phyloP scores from a whole-genome alignment of 164 flowering plant genomes.

The Sextonia rubra region DNA sequence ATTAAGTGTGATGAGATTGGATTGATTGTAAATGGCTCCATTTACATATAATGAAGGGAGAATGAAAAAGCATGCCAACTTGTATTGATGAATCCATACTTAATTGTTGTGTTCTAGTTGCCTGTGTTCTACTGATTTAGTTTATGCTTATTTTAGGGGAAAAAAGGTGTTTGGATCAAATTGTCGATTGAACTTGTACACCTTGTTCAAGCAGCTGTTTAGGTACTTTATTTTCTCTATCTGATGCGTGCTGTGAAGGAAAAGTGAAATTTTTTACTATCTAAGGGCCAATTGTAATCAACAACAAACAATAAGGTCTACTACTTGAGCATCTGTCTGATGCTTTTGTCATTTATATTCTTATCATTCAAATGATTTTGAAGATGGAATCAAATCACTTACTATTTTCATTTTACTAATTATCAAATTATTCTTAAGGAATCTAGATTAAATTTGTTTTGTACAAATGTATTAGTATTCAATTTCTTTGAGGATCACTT shows the following conservation, averaged over 20 bases:
- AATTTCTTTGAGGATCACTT: not conserved
- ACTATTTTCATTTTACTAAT: not conserved
- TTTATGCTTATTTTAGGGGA: slow-evolving; percentile 28
- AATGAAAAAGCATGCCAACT: no score
- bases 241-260: not conserved
- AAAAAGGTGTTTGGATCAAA: slow-evolving; percentile 46
- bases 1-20: no score
- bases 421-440: not conserved
- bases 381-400: not conserved
- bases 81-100: no score
- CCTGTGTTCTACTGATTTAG: not conserved
- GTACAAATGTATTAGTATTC: no score
- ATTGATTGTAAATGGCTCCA: no score
- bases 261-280: no score
- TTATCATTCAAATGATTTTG: not conserved
- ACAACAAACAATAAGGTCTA: no score
- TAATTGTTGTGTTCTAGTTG: not conserved
- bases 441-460: not conserved
- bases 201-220: slow-evolving; percentile 39
- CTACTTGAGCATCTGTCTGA: not conserved
- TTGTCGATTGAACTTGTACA: slow-evolving; percentile 37
- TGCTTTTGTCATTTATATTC: not conserved
- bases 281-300: no score
- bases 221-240: slow-evolving; percentile 21
- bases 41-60: no score